Evolutionary conservation across 768 basidiomycete genomes (phyloP), one percentile per base, ranked within the genome.

Genomic region (Galerina marginata): DNA sequence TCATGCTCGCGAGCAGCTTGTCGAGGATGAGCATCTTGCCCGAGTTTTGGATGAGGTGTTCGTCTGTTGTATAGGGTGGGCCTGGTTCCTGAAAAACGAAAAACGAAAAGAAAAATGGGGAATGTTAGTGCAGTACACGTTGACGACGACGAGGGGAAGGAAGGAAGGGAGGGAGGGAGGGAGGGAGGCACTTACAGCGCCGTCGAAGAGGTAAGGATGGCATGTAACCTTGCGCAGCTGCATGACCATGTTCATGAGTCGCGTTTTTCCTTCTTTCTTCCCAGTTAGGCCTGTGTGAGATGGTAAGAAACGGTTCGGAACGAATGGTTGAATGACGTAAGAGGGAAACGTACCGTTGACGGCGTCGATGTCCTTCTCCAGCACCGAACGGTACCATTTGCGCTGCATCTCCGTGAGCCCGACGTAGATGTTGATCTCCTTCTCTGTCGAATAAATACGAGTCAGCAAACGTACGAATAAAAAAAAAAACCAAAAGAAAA

Each of bases 181-280:
- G 5, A 14, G 23, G 56, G 23, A 16, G 25, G n/a, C 1, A 58
- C 50, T 33, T 42, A 52, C 57, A 6, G 95, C 94, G 7, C 95
- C 94, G 67, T 96, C 95, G 69, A 96, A 96, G 37, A 96, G 84
- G 71, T 96, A 95, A 0, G 94, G 94, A 71, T 95, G 92, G 63
- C 92, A 94, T 9, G 91, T 93, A 40, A 93, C 94, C 82, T 91
- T 95, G 61, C 91, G 88, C 42, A 92, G 83, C 85, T 99, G 97
- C 97, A 99, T 99, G 62, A 99, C 97, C 83, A 99, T 95, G 72
- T 99, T 99, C 89, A 98, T 95, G 52, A 99, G 75, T 36, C 96
- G 81, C 4, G 96, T 99, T 79, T 99, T 99, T 56, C 96, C 96
- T 73, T 99, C 97, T 72, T 99, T 99, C 84, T 97, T 98, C 9